Base-by-base conservation (phyloP, 1,284 basidiomycete species). In the Cryptococcus hybrid region DNA sequence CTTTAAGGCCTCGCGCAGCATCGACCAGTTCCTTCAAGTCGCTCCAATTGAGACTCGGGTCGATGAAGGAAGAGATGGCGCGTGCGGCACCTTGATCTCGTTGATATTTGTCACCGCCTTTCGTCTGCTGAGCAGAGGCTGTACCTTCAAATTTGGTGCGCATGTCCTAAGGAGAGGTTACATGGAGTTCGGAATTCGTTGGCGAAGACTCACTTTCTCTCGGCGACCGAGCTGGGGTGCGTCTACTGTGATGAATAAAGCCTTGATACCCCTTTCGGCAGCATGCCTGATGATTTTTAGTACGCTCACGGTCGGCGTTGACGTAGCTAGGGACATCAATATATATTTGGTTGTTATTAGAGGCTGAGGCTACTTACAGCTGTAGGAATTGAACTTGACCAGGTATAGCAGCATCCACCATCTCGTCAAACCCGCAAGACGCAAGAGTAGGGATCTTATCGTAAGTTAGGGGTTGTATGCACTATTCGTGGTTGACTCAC, bases 21-120 rank as follows among this genome's bases (percentile, higher is more conserved):
- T 84, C 85, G 76, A 87, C 87, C 78, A 98, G 91, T 85, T 92
- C 95, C 5, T 84, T 78, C 39, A 97, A 79, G 71, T 98, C 93
- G 42, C 84, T 83, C 94, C 94, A 97, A 61, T 84, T 84, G 55
- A 97, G 80, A 5, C 85, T 84, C 0, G 94, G 90, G 75, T 98
- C 94, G 66, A 98, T 97, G 79, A 97, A 97, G 3, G 89, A 89
- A 84, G 93, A 75, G 67, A 98, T 97, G n/a, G 94, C 93, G 58
- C 92, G 82, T 1, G 94, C 93, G 3, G 92, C 94, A 49, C 93
- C 93, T 74, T 95, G 90, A 43, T 88, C 88, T 47, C 90, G 84
- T 70, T 94, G 87, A 24, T 92, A 83, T 24, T 82, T 82, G 59
- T 83, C 80, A 51, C 73, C 73, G 56, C 85, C 81, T 61, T 64